phyloP scores from a whole-genome alignment of 805 yeast genomes.

The Torulaspora franciscae region DNA sequence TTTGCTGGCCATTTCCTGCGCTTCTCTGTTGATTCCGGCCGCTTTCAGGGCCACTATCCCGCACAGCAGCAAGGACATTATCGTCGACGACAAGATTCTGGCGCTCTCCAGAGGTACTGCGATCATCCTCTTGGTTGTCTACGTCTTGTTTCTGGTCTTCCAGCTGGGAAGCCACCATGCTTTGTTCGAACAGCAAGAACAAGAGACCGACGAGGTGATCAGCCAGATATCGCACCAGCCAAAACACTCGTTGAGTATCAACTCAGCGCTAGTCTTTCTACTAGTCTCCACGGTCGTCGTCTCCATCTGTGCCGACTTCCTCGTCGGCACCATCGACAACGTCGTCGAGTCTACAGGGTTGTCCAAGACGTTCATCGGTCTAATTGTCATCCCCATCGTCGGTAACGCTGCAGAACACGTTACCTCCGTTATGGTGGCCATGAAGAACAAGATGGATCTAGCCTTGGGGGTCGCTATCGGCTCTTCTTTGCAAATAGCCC shows the following conservation, averaged over 20 bases:
- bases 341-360: slow-evolving; percentile 80
- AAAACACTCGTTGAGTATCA: slow-evolving; percentile 43
- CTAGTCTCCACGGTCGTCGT: slow-evolving; percentile 69
- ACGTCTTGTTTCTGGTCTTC: slow-evolving; percentile 74
- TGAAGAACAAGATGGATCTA: slow-evolving; percentile 94
- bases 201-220: slow-evolving; percentile 37
- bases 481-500: slow-evolving; percentile 88
- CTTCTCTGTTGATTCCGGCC: slow-evolving; percentile 89
- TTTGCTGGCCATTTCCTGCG: slow-evolving; percentile 82
- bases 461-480: slow-evolving; percentile 98
- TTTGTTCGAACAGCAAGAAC: slow-evolving; percentile 58
- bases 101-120: slow-evolving; percentile 83
- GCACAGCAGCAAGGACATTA: slow-evolving; percentile 35
- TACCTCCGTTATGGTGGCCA: slow-evolving; percentile 91
- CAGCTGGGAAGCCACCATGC: slow-evolving; percentile 82
- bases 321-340: slow-evolving; percentile 89
- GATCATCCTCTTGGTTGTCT: slow-evolving; percentile 67
- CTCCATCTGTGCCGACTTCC: slow-evolving; percentile 85
- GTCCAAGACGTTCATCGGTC: slow-evolving; percentile 91
- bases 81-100: slow-evolving; percentile 47
- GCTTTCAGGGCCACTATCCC: slow-evolving; percentile 86
- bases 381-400: slow-evolving; percentile 90
- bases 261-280: slow-evolving; percentile 50
- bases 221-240: slow-evolving; percentile 22
- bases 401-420: slow-evolving; percentile 99